These are phyloP conservation scores for Pythium aphanidermatum DNA, from an alignment of 352 stramenopile species.

Conservation along the genomic window DNA sequence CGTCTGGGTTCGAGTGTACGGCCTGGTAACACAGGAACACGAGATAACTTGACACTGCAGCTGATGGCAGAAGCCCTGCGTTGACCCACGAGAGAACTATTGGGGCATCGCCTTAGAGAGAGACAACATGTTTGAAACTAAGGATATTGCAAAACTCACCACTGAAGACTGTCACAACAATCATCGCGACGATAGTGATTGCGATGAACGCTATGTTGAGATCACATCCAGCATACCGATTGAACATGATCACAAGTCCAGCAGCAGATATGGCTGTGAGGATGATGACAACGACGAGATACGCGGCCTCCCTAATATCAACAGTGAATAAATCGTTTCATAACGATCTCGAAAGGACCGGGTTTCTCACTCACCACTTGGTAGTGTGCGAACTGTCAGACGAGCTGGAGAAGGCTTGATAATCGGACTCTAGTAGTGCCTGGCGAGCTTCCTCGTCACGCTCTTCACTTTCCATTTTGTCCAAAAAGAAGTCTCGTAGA, in stretches of 20 bases:
- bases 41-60: constrained; percentile 49
- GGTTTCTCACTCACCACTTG: no score
- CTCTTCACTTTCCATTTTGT: constrained; percentile 62
- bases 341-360: no score
- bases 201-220: constrained; percentile 58
- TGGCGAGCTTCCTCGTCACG: constrained; percentile 44
- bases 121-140: no score
- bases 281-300: constrained; percentile 39
- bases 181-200: constrained; percentile 38
- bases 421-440: constrained; percentile 36
- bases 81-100: constrained; percentile 60
- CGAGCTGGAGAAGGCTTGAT: constrained; percentile 9
- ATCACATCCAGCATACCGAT: constrained; percentile 39
- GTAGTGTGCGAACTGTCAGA: constrained; percentile 10
- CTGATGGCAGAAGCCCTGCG: constrained; percentile 50
- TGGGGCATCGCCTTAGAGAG: no score
- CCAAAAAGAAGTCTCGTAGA: constrained; percentile 53
- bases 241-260: constrained; percentile 49
- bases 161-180: constrained; percentile 46
- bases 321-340: no score
- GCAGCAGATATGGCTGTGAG: constrained; percentile 26
- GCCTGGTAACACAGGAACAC: constrained; percentile 71
- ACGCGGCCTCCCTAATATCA: constrained; percentile 61
- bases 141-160: no score
- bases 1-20: constrained; percentile 58